Percentiles rank a stretch among this genome's conserved stretches.
Conservation (phyloP, 1,284 basidiomycete genomes). For the Schizophyllum amplum region DNA sequence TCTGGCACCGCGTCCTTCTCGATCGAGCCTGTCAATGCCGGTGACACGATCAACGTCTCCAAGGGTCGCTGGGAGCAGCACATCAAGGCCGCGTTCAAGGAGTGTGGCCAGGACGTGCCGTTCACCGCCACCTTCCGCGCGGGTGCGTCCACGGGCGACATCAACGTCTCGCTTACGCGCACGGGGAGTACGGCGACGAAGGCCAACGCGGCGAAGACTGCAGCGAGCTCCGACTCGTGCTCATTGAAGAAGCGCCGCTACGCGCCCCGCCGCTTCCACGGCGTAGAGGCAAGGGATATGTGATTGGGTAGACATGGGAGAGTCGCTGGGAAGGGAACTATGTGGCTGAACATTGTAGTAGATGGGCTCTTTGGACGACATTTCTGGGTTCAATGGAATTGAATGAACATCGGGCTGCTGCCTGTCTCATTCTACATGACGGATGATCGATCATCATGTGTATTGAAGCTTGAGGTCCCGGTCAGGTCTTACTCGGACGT, state of each 20-base stretch:
- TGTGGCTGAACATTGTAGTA: too few relatives aligned
- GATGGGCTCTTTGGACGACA: too few relatives aligned
- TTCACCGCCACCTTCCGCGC: not conserved
- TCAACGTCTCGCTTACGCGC: not conserved
- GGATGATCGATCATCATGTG: too few relatives aligned
- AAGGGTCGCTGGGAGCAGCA: not conserved
- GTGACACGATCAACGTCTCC: not conserved
- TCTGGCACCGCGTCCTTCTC: not conserved
- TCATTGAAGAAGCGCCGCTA: not conserved
- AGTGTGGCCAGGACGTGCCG: not conserved
- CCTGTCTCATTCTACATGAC: too few relatives aligned
- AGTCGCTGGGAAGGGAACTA: too few relatives aligned
- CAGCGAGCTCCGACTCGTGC: too few relatives aligned
- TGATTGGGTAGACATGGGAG: too few relatives aligned
- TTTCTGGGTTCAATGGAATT: too few relatives aligned
- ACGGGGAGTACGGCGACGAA: not conserved
- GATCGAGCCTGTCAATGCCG: not conserved
- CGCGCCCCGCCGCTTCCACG: not conserved
- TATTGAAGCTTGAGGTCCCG: too few relatives aligned
- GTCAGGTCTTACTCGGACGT: too few relatives aligned
- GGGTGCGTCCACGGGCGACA: not conserved
- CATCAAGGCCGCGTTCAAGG: not conserved
- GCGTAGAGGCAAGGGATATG: not conserved
- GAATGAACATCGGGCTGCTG: too few relatives aligned
- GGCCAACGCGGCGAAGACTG: not conserved